These are phyloP conservation scores for Phytophthora citricola DNA, from an alignment of 352 stramenopile genomes.

Conservation along the genomic window DNA sequence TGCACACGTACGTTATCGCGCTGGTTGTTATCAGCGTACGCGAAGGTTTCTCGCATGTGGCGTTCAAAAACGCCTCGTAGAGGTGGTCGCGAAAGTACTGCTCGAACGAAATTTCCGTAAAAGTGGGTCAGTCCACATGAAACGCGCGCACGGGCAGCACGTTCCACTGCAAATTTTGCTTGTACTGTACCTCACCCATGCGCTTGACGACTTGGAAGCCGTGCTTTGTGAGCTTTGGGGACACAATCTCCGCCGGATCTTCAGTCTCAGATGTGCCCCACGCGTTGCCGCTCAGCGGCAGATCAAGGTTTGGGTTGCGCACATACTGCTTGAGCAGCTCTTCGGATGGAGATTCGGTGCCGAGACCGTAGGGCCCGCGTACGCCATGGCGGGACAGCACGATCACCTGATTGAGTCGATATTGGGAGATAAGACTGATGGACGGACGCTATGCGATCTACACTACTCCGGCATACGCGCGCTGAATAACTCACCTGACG, in stretches of 20 bases:
- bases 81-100: conserved; percentile 80
- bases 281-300: conserved; percentile 57
- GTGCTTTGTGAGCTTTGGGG: conserved; percentile 84
- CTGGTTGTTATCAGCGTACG: conserved; percentile 78
- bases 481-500: conserved; percentile 35
- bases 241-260: conserved; percentile 67
- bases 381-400: conserved; percentile 79
- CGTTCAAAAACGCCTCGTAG: conserved; percentile 65
- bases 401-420: conserved; percentile 49
- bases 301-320: conserved; percentile 58
- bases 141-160: neutral
- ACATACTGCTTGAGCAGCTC: conserved; percentile 69
- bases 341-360: conserved; percentile 51
- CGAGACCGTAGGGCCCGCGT: conserved; percentile 75
- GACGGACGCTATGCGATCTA: conserved; percentile 22
- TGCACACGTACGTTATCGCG: conserved; percentile 64
- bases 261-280: conserved; percentile 78
- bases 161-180: neutral
- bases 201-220: conserved; percentile 63
- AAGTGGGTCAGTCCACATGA: conserved; percentile 11
- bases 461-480: neutral
- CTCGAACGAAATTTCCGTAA: conserved; percentile 18
- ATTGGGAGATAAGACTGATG: conserved; percentile 5
- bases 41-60: conserved; percentile 64
- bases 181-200: conserved; percentile 61